Evolutionary conservation across 2,329 filamentous ascomycete genomes (phyloP), one percentile per base, ranked within the genome.

Genomic region (Alternaria solani): DNA sequence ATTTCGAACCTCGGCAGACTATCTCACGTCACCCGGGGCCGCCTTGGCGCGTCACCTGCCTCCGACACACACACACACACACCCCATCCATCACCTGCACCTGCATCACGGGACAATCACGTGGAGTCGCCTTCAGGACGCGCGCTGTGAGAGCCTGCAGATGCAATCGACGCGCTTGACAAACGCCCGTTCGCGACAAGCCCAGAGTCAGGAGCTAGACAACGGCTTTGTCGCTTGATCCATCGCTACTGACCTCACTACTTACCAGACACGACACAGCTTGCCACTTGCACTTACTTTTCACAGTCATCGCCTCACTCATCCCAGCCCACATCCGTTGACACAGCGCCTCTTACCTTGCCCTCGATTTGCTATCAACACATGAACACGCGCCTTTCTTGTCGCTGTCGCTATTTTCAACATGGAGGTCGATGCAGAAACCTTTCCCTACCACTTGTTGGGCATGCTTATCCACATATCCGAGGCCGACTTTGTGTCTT

Each of bases 401-500:
- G 25, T 52, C 11, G n/a, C 3, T n/a, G 28, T 47, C 16, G 38
- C 30, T 25, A 14, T 34, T 23, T 30, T 16, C 62, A 58, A 49
- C 51, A 90, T 90, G 88, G 87, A 89, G 55, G 77, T 89, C 66
- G 82, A 84, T 64, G 77, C 77, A 23, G 68, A 72, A 59, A 80
- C 82, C 48, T 88, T 87, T 70, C 76, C 79, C 28, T 74, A 79
- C 30, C 77, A 83, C 28, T 78, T 89, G 7, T 81, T 88, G 3
- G 81, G 81, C 39, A 83, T 91, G 36, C 76, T 91, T 20, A 80
- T 84, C 60, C 81, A 86, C 57, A 83, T 91, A 57, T 83, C 86
- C 26, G 80, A 84, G 56, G 84, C 87, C 34, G 82, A 83, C 61
- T 90, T 90, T 67, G 85, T 91, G 12, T 81, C 88, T 3, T 81